These are phyloP conservation scores for Malassezia restricta DNA, from an alignment of 1,284 basidiomycete species.

Conservation along the genomic window DNA sequence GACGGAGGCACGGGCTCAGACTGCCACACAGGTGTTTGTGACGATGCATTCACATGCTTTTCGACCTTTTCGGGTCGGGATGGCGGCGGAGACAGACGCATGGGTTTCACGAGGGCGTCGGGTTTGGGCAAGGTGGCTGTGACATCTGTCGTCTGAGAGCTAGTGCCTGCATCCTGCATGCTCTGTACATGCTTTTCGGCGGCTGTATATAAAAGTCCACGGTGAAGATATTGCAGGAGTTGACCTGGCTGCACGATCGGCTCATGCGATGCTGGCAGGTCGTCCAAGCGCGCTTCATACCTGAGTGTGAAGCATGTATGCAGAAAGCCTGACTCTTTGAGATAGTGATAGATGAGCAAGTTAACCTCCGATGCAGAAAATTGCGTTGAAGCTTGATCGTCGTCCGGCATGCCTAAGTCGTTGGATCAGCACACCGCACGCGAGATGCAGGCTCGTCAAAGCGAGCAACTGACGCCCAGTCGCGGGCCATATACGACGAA, in stretches of 20 bases:
- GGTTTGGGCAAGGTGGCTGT: background rate
- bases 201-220: slow-evolving; percentile 38
- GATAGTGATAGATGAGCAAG: slow-evolving; percentile 44
- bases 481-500: too few species aligned
- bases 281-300: slow-evolving; percentile 41
- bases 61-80: background rate
- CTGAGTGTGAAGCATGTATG: slow-evolving; percentile 20
- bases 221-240: slow-evolving; percentile 35
- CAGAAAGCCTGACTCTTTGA: slow-evolving; percentile 36
- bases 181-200: slow-evolving; percentile 31
- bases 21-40: background rate
- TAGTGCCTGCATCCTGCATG: background rate
- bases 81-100: background rate
- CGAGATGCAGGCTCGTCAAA: too few species aligned
- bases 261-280: slow-evolving; percentile 34
- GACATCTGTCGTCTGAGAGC: background rate
- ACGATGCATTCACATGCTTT: background rate
- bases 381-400: slow-evolving; percentile 21
- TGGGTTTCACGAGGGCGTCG: background rate
- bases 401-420: background rate
- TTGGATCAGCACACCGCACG: background rate
- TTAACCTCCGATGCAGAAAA: slow-evolving; percentile 42
- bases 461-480: too few species aligned
- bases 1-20: background rate
- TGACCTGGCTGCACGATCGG: slow-evolving; percentile 40